A percentile compares a stretch with the other conserved stretches of the same genome.
Conservation (phyloP, 1,284 basidiomycete species). For the Cutaneotrichosporon dermatis region DNA sequence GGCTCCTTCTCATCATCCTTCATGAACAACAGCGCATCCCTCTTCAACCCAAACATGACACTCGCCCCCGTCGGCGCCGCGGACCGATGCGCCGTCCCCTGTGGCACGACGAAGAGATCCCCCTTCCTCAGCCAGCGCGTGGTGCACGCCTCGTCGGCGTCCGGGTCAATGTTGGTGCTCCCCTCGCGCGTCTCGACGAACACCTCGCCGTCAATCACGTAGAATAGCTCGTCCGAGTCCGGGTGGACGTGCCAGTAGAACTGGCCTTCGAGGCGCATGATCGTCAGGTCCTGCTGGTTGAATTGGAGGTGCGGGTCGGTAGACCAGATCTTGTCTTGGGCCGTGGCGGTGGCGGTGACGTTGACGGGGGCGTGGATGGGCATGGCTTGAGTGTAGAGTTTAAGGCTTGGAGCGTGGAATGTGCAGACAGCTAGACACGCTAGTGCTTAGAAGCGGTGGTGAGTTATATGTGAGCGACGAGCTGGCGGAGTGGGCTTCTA, state of each 20-base stretch:
- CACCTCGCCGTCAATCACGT: slow-evolving; percentile 11
- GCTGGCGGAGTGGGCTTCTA: too few relatives aligned
- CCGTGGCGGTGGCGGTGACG: background rate
- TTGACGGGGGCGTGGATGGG: slow-evolving; percentile 1
- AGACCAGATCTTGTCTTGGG: background rate
- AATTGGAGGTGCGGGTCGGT: background rate
- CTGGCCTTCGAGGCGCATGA: slow-evolving; percentile 8
- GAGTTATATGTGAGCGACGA: too few relatives aligned
- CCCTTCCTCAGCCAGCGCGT: slow-evolving; percentile 1
- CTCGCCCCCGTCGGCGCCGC: slow-evolving; percentile 1
- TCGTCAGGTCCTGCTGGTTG: slow-evolving; percentile 10
- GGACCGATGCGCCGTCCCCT: slow-evolving; percentile 4
- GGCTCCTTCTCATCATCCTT: slow-evolving; percentile 5
- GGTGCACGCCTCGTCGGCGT: background rate
- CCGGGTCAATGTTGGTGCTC: background rate
- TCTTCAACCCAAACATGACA: slow-evolving; percentile 7
- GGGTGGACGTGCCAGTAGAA: slow-evolving; percentile 11
- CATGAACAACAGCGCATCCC: slow-evolving; percentile 8
- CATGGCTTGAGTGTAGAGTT: too few relatives aligned
- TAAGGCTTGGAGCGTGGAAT: too few relatives aligned
- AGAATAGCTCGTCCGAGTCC: slow-evolving; percentile 10
- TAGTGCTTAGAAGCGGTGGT: too few relatives aligned
- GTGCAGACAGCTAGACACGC: too few relatives aligned
- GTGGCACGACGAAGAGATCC: slow-evolving; percentile 10
- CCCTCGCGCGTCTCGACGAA: slow-evolving; percentile 4